Base-by-base conservation (phyloP, 2,329 filamentous ascomycete genomes). In the Phoma sp. region DNA sequence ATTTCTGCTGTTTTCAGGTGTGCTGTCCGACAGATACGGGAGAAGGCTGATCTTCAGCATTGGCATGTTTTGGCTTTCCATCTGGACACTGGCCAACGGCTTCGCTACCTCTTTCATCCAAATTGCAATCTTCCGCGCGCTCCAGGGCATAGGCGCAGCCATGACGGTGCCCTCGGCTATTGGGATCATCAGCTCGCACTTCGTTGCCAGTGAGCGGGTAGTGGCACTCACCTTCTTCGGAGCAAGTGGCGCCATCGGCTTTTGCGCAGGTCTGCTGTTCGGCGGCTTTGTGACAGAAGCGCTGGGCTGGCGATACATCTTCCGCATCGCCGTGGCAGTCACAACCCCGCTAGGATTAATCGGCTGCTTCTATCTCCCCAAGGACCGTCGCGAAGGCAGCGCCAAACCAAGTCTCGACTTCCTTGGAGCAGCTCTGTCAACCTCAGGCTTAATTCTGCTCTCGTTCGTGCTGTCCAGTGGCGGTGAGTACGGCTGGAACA, bases 401-500 rank as follows among this genome's bases (percentile, higher is more conserved):
- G 38, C 51, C 24, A 47, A 48, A n/a, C 51, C 51, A 15, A 54
- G 51, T 35, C 44, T 54, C 2, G 51, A 54, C 29, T 54, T 54
- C 13, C 38, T 54, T 1, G 51, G 51, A 15, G 51, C 51, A 12
- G 51, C 1, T 19, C 44, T 54, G 1, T 54, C 51, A 0, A 54
- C 51, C 1, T 54, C 51, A 3, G 51, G 51, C 6, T 35, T 54
- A 9, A 49, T 54, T 17, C 21, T 54, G 33, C 44, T 54, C 15
- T 54, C 51, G 1, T 54, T 54, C 38, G 51, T 54, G 2, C 21
- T 54, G 6, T 54, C 51, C 3, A 54, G 44, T 10, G 51, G 51
- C 21, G 51, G 51, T 6, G 51, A 54, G 44, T 54, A 54, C 17
- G 51, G 44, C 6, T 54, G 51, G 51, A 49, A 54, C 33, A 49